Evolutionary conservation across 768 basidiomycete genomes (phyloP), one percentile per base, ranked within the genome.

Genomic region (Tylopilus sp.): DNA sequence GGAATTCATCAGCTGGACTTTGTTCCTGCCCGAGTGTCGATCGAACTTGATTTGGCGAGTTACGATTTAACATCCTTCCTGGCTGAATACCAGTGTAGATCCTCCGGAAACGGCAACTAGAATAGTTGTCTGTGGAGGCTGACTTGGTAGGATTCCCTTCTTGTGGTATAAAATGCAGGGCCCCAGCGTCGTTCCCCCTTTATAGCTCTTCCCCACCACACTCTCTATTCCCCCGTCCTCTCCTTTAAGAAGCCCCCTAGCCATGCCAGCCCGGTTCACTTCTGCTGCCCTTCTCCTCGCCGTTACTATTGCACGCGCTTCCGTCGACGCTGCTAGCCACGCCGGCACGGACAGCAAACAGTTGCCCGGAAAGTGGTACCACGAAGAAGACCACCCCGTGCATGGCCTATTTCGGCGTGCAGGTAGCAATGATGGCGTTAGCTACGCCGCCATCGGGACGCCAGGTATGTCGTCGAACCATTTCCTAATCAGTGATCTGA

Each of bases 351-450:
- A 61, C 45, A 48, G 30, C 52, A 55, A 48, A 26, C 60, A 53
- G 33, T 62, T 69, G 14, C 71, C 72, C 14, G 61, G 54, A 53
- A 58, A 47, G 31, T 92, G 89, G 89, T 82, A 79, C 63, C 90
- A 89, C 47, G 63, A 70, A 40, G 63, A 74, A 16, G 78, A 77
- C 57, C 87, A 90, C 61, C 81, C 81, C 4, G 81, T 76, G 10
- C 76, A 86, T 63, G 49, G 60, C 41, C 74, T 92, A 45, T 92
- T 91, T 71, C 77, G 73, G 61, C 84, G 88, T 48, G 77, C 53
- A 19, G 63, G 56, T 31, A 53, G 19, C 41, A 51, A 58, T 24
- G 84, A 86, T 54, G 84, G 79, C 28, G 62, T 63, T 6, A 54
- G 53, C 52, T 87, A 84, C 60, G 66, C 84, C 28, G 58, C 71